Evolutionary conservation across 768 basidiomycete species (phyloP), one percentile per base, ranked within the genome.

Genomic region (Mycena rosella): DNA sequence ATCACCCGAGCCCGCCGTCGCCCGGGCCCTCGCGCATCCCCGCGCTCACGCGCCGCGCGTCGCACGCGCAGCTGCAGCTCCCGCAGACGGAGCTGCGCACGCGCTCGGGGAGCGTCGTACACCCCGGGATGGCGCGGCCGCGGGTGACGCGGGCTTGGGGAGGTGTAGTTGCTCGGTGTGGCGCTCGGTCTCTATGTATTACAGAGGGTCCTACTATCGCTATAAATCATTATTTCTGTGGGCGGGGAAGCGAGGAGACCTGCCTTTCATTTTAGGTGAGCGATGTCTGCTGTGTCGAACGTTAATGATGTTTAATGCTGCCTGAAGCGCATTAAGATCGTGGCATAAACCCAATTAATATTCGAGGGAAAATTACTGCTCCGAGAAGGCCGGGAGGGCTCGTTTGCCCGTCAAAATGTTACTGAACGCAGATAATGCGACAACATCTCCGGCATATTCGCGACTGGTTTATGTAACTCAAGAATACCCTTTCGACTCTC

Each of bases 41-140:
- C 22, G 63, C 72, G 0, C 65, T 74, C 53, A 29, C 69, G 49
- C 72, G 73, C 40, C 71, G 72, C 15, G 71, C 69, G 53, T 78
- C 76, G 15, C 70, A 74, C 58, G 72, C 74, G 26, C 77, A 76
- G 27, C 67, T 77, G 2, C 78, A 76, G 29, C 69, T 75, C 22
- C 74, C 78, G 27, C 73, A 75, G 51, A 64, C 74, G 9, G 64
- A 69, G 47, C 72, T 74, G 47, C 74, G 79, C 32, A 79, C 77
- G 54, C 76, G 79, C 27, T 77, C 80, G 3, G 78, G 78, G 52
- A 82, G 77, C 27, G 71, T 78, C 42, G 64, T 78, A n/a, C 75
- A 73, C 11, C 68, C 69, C 9, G 63, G 73, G 20, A 67, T 65
- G 34, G 45, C 54, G 51, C 69, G 72, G 57, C 69, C 22, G 71